Base-by-base conservation (phyloP, 208 protist genomes). In the Trypanosoma mega region DNA sequence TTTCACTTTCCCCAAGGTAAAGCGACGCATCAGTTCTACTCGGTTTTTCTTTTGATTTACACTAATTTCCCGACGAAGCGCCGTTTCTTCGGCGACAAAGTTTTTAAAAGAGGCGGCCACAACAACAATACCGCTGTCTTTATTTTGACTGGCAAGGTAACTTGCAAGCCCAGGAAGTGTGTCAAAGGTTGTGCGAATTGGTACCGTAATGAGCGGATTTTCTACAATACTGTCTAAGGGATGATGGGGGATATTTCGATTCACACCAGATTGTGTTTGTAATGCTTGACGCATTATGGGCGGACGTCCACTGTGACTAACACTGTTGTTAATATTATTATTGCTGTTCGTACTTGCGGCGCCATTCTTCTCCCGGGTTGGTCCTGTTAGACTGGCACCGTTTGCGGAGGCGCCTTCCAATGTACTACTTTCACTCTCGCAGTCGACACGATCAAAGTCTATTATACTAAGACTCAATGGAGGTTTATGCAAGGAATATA, bases 181-280 rank as follows among this genome's bases (percentile, higher is more conserved):
- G 33, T 57, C 51, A 57, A 57, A 57, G 9, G 51, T 57, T 0
- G 51, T 57, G 9, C 51, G 51, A 57, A 57, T 57, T 14, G 51
- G 51, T 31, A 57, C 51, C 5, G 33, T 23, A 57, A 57, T 45
- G 12, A 57, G 33, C 31, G 51, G 51, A 20, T 57, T 57, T 30
- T 57, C 51, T 12, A 2, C 31, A 8, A 57, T 12, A 12, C n/a
- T n/a, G n/a, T n/a, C n/a, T n/a, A n/a, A n/a, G n/a, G n/a, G n/a
- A n/a, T n/a, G n/a, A n/a, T n/a, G n/a, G n/a, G n/a, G n/a, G n/a
- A n/a, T n/a, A n/a, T n/a, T n/a, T n/a, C n/a, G n/a, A n/a, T n/a
- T n/a, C n/a, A n/a, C n/a, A n/a, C n/a, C n/a, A n/a, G n/a, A n/a
- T n/a, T n/a, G n/a, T n/a, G n/a, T n/a, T n/a, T n/a, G n/a, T n/a